These are phyloP conservation scores for Vanilla planifolia DNA, from an alignment of 106 monocot species.

Conservation along the genomic window DNA sequence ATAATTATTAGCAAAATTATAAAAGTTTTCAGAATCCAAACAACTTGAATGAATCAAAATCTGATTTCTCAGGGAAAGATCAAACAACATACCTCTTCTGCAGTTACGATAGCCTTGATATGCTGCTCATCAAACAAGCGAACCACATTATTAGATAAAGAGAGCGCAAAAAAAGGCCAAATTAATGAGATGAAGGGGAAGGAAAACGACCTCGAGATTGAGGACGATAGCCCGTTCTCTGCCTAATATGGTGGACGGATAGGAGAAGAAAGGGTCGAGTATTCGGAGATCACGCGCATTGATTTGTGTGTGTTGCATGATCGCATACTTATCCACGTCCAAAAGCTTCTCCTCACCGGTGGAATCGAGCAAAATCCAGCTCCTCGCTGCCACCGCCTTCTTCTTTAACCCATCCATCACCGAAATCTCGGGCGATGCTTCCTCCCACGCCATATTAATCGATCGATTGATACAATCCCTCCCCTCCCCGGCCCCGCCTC, in stretches of 20 bases:
- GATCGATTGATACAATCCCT: too few species aligned
- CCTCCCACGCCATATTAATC: slow-evolving; percentile 12
- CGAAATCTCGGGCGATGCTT: neutral
- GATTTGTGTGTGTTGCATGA: slow-evolving; percentile 60
- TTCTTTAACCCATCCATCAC: slow-evolving; percentile 9
- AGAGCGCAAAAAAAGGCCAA: neutral
- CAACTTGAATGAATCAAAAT: too few species aligned
- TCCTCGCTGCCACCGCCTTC: slow-evolving; percentile 9
- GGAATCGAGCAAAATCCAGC: slow-evolving; percentile 15
- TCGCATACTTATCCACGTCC: slow-evolving; percentile 60
- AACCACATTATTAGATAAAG: neutral
- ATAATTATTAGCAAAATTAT: too few species aligned
- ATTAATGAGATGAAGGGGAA: neutral
- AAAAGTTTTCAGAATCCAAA: too few species aligned
- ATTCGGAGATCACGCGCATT: slow-evolving; percentile 62
- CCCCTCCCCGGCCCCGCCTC: too few species aligned
- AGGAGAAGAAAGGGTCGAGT: slow-evolving; percentile 61
- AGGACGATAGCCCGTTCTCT: slow-evolving; percentile 64
- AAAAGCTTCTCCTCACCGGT: slow-evolving; percentile 28
- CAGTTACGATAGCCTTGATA: slow-evolving; percentile 70
- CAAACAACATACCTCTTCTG: slow-evolving; percentile 39
- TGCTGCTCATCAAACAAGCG: slow-evolving; percentile 27
- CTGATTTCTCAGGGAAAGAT: too few species aligned
- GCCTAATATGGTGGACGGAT: slow-evolving; percentile 64
- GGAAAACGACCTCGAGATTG: slow-evolving; percentile 55